Evolutionary conservation across 129 eudicot genomes (phyloP).

Genomic region (Deinandra increscens): DNA sequence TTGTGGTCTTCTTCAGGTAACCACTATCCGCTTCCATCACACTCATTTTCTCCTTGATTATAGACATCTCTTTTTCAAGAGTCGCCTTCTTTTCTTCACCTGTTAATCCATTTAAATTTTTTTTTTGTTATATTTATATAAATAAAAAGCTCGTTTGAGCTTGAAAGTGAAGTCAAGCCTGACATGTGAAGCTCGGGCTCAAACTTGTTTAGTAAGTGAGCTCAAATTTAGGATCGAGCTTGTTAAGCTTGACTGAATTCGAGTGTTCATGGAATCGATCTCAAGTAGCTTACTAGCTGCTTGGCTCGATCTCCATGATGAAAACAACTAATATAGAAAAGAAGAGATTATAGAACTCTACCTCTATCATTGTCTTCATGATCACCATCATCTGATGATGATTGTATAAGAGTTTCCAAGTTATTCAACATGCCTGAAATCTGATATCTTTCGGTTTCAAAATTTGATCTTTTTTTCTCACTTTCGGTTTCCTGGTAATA

Average conservation of each 20-base stretch:
- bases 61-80: slow-evolving; percentile 57
- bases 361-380: slow-evolving; percentile 44
- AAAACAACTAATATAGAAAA: not conserved
- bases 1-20: slow-evolving; percentile 63
- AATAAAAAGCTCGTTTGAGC: too few species aligned
- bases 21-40: slow-evolving; percentile 71
- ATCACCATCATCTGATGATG: slow-evolving; percentile 20
- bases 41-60: slow-evolving; percentile 56
- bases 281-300: too few species aligned
- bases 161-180: too few species aligned
- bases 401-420: slow-evolving; percentile 45
- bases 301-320: too few species aligned
- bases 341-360: slow-evolving; percentile 5
- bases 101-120: too few species aligned
- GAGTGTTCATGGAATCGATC: too few species aligned
- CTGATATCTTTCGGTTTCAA: slow-evolving; percentile 59
- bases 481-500: slow-evolving; percentile 40
- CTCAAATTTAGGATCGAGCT: too few species aligned
- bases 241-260: too few species aligned
- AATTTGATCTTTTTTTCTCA: slow-evolving; percentile 15
- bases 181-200: too few species aligned
- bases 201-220: too few species aligned
- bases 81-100: slow-evolving; percentile 38
- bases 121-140: not conserved
- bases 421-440: slow-evolving; percentile 47